A percentile compares a stretch with the other conserved stretches of the same genome.
Conservation (phyloP, 257 asterid genomes). For the Solanum megistacrolobum region DNA sequence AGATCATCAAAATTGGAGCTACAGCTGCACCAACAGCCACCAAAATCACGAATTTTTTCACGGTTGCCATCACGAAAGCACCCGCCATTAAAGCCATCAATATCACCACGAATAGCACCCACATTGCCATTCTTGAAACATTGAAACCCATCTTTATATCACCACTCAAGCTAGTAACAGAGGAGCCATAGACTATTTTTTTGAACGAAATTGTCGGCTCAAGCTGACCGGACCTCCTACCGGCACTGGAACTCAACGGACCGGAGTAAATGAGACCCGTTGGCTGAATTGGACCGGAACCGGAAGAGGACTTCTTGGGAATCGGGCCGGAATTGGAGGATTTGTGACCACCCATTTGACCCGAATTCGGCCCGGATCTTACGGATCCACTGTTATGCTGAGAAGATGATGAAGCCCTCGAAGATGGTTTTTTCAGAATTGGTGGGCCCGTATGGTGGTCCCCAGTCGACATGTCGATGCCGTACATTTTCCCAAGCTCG, state of each 20-base stretch:
- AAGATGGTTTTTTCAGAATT: slow-evolving; percentile 45
- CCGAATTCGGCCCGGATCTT: slow-evolving; percentile 85
- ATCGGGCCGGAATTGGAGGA: slow-evolving; percentile 38
- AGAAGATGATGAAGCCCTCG: slow-evolving; percentile 40
- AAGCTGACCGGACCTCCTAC: slow-evolving; percentile 60
- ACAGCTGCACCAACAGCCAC: slow-evolving; percentile 46
- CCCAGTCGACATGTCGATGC: slow-evolving; percentile 41
- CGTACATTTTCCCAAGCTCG: slow-evolving; percentile 82
- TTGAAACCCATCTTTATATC: slow-evolving; percentile 56
- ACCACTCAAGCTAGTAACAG: slow-evolving; percentile 54
- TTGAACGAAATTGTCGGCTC: slow-evolving; percentile 40
- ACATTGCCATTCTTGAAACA: slow-evolving; percentile 81
- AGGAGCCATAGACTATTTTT: slow-evolving; percentile 57
- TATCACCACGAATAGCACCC: slow-evolving; percentile 62
- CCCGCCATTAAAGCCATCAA: slow-evolving; percentile 87
- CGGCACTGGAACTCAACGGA: slow-evolving; percentile 42
- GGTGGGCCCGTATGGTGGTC: slow-evolving; percentile 36
- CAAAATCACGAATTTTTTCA: slow-evolving; percentile 57
- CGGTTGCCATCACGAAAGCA: slow-evolving; percentile 67
- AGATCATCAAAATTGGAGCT: slow-evolving; percentile 26
- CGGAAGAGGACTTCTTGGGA: slow-evolving; percentile 49
- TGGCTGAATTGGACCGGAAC: slow-evolving; percentile 73
- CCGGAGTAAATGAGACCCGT: slow-evolving; percentile 74
- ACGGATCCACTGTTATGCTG: slow-evolving; percentile 72
- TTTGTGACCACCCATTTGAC: slow-evolving; percentile 22